phyloP scores from a whole-genome alignment of 1,139 yeast genomes.

The Candida tropicalis region DNA sequence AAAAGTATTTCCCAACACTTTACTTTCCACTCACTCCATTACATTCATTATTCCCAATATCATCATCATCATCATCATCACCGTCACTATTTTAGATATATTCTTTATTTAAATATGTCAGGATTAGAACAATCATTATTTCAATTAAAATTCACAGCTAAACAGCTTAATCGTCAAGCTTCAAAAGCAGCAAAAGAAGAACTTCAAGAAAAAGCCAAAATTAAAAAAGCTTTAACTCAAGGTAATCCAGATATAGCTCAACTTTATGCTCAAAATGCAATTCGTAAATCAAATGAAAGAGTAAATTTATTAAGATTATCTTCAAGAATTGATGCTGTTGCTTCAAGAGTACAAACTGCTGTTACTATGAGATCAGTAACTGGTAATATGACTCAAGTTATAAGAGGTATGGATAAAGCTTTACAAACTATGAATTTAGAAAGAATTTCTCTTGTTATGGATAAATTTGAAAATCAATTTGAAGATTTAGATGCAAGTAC shows the following conservation, averaged over 20 bases:
- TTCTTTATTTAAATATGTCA: slow-evolving; percentile 32
- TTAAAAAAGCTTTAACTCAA: slow-evolving; percentile 83
- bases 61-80: too few relatives aligned
- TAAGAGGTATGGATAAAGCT: slow-evolving; percentile 95
- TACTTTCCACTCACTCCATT: too few relatives aligned
- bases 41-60: too few relatives aligned
- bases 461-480: slow-evolving; percentile 92
- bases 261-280: slow-evolving; percentile 94
- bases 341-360: slow-evolving; percentile 94
- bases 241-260: slow-evolving; percentile 94
- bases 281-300: slow-evolving; percentile 86
- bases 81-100: too few relatives aligned
- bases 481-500: slow-evolving; percentile 95
- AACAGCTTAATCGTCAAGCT: slow-evolving; percentile 89
- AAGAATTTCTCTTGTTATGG: slow-evolving; percentile 92
- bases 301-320: slow-evolving; percentile 80
- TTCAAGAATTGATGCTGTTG: slow-evolving; percentile 93
- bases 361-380: slow-evolving; percentile 96
- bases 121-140: slow-evolving; percentile 52
- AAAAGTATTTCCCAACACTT: too few relatives aligned
- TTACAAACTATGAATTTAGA: slow-evolving; percentile 95
- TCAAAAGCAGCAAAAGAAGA: slow-evolving; percentile 90
- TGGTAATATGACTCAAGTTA: slow-evolving; percentile 90
- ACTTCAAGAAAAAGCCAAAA: slow-evolving; percentile 80
- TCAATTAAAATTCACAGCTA: slow-evolving; percentile 80